Percentiles rank a stretch among this genome's conserved stretches.
Conservation (phyloP, 2,329 filamentous ascomycete species). For the Plenodomus lindquistii region DNA sequence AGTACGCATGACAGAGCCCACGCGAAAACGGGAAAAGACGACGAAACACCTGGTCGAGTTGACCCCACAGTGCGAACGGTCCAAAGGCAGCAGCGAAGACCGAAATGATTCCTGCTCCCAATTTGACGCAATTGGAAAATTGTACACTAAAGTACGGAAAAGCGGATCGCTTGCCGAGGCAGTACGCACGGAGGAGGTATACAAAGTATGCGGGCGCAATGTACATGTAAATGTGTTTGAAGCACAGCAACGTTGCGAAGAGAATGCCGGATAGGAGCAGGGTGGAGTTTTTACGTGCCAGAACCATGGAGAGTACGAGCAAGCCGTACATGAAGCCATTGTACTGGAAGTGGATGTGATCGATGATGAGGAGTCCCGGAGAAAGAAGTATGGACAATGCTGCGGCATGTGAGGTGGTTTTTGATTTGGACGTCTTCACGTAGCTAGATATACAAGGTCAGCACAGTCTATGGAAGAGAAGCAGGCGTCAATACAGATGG, state of each 20-base stretch:
- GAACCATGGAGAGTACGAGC: conserved; percentile 80
- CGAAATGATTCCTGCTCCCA: conserved; percentile 71
- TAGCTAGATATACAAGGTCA: conserved; percentile 58
- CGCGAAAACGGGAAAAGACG: conserved; percentile 92
- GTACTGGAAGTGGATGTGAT: conserved; percentile 99
- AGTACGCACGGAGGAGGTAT: conserved; percentile 87
- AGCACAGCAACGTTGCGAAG: conserved; percentile 83
- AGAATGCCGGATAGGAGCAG: conserved; percentile 77
- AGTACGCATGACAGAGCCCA: conserved; percentile 95
- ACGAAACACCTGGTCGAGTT: conserved; percentile 80
- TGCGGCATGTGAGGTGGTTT: conserved; percentile 78
- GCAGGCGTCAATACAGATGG: conserved; percentile 60
- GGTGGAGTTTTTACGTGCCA: conserved; percentile 75
- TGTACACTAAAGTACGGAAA: conserved; percentile 69
- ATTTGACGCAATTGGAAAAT: conserved; percentile 79
- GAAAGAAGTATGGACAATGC: conserved; percentile 89
- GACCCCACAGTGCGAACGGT: conserved; percentile 79
- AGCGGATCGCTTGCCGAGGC: conserved; percentile 75
- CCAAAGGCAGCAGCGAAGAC: conserved; percentile 85
- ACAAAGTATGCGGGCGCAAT: conserved; percentile 95
- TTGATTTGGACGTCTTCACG: conserved; percentile 74
- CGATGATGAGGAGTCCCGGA: conserved; percentile 92
- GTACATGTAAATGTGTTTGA: conserved; percentile 99
- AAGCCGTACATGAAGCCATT: conserved; percentile 96
- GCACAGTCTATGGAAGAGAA: conserved; percentile 3